Evolutionary conservation across 2,329 filamentous ascomycete species (phyloP).

Genomic region (Apiospora malaysiana): DNA sequence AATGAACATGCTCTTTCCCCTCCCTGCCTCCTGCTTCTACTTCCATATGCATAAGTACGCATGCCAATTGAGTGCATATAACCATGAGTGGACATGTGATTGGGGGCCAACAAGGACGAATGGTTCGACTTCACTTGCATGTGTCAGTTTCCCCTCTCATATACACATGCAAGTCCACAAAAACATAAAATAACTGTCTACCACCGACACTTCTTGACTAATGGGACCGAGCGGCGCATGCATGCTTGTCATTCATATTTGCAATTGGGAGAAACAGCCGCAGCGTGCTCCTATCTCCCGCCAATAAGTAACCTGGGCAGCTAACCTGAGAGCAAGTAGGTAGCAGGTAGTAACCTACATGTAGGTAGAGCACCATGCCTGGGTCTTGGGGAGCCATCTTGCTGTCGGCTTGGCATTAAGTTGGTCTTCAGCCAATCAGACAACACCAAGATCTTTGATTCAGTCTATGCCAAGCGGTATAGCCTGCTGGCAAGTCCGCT

Average conservation of each 20-base stretch:
- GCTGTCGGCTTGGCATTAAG: neutral
- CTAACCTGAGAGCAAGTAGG: neutral
- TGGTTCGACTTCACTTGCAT: conserved; percentile 15
- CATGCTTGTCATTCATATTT: neutral
- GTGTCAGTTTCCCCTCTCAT: conserved; percentile 12
- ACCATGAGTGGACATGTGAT: neutral
- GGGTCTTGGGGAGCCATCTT: neutral
- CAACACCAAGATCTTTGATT: neutral
- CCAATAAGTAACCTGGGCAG: neutral
- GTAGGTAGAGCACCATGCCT: neutral
- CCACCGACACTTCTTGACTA: neutral
- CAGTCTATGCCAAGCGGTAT: neutral
- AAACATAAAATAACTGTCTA: neutral
- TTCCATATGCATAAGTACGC: neutral
- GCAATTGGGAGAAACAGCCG: neutral
- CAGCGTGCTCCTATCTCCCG: neutral
- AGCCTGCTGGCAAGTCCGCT: neutral
- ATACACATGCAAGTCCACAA: neutral
- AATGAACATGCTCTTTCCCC: neutral
- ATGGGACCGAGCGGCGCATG: conserved; percentile 7
- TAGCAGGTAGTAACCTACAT: too few species aligned
- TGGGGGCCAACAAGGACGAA: neutral
- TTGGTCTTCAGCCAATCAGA: neutral
- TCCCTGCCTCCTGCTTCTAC: neutral
- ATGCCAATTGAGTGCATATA: neutral